These are phyloP conservation scores for Geotrichum reessii DNA, from an alignment of 1,139 yeast species.

Conservation along the genomic window DNA sequence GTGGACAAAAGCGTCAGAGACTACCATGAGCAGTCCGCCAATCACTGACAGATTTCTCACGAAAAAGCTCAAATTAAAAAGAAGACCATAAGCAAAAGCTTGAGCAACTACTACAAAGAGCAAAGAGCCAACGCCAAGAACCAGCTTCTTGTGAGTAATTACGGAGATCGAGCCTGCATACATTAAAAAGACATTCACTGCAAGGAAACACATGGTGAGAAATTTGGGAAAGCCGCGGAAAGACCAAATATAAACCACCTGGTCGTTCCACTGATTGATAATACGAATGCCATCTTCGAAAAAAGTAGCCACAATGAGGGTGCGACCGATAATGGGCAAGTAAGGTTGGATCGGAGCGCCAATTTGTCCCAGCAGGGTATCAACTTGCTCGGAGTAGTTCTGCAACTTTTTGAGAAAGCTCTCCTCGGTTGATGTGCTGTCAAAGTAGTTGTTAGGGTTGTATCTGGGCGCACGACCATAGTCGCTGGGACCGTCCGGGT, in stretches of 20 bases:
- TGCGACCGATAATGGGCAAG: slow-evolving; percentile 77
- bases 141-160: slow-evolving; percentile 63
- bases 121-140: slow-evolving; percentile 67
- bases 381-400: slow-evolving; percentile 30
- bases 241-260: slow-evolving; percentile 74
- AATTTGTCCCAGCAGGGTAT: slow-evolving; percentile 33
- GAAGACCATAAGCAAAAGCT: slow-evolving; percentile 84
- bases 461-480: slow-evolving; percentile 10
- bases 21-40: slow-evolving; percentile 87
- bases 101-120: slow-evolving; percentile 72
- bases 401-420: slow-evolving; percentile 19
- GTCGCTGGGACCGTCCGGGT: slow-evolving; percentile 10
- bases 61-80: slow-evolving; percentile 75
- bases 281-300: slow-evolving; percentile 86
- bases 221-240: slow-evolving; percentile 77
- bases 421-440: slow-evolving; percentile 4
- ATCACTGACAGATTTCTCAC: slow-evolving; percentile 83
- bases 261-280: slow-evolving; percentile 84
- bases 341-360: slow-evolving; percentile 40
- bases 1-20: slow-evolving; percentile 82
- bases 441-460: slow-evolving; percentile 8
- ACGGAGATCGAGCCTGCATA: slow-evolving; percentile 64
- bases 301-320: slow-evolving; percentile 89
- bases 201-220: slow-evolving; percentile 65
- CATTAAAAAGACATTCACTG: slow-evolving; percentile 66